Evolutionary conservation across 169 alveolate genomes (phyloP), one percentile per base, ranked within the genome.

Genomic region (Babesia ovis): DNA sequence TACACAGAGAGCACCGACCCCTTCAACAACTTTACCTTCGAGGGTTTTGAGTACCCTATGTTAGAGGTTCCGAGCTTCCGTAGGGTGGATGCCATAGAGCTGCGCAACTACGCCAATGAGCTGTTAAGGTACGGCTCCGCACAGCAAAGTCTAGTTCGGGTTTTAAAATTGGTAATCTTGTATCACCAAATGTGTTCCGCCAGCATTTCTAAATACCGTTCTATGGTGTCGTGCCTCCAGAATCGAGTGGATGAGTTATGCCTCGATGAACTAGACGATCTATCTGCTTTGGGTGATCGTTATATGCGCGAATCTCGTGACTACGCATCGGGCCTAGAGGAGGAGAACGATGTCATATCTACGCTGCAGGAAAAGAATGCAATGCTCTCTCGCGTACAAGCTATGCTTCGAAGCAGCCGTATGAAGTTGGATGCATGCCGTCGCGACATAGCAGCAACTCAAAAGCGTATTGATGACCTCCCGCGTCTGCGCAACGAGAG

Each of bases 381-480:
- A n/a, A 39, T 61, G 66, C 25, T 48, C 2, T 1, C 51, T 14
- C 53, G 74, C 1, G 35, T 72, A 14, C 64, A 72, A 2, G 18
- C 9, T n/a, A 60, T 72, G 74, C 37, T 72, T 12, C 42, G 50
- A 12, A 53, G 60, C 56, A 61, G 61, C 42, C 39, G 66, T 34
- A 1, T 60, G 31, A 72, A 72, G 46, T 16, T 72, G 37, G 55
- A 45, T 37, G 53, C 77, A 18, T 72, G 79, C 45, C 66, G 29
- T 22, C 27, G 50, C 20, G 54, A 56, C 57, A 29, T 72, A 35
- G 27, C 25, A 18, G 32, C 72, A 9, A 62, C 64, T 6, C 70
- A 72, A 25, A 8, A 64, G 54, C 62, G 83, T 29, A 35, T 72
- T 1, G 58, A 72, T 56, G 68, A 72, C 45, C 18, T 72, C 11